A percentile compares a stretch with the other conserved stretches of the same genome.
Conservation (phyloP, 805 yeast species). For the Saturnispora zaruensis region DNA sequence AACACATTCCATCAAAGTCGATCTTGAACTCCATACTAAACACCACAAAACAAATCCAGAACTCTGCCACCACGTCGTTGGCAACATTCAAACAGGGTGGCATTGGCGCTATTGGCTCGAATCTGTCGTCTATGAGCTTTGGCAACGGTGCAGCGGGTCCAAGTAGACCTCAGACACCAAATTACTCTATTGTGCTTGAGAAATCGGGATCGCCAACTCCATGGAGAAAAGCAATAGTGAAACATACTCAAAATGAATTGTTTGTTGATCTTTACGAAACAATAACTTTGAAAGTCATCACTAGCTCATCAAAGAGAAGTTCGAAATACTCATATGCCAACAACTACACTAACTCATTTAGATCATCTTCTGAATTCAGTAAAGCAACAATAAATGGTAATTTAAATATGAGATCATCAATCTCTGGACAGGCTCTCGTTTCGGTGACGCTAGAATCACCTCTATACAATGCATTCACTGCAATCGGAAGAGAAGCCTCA, state of each 20-base stretch:
- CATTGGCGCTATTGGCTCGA: constrained; percentile 8
- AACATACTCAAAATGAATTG: constrained; percentile 72
- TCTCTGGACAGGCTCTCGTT: constrained; percentile 74
- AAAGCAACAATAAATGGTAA: constrained; percentile 55
- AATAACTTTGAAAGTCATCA: constrained; percentile 44
- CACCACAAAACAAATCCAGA: constrained; percentile 29
- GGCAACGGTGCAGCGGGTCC: constrained; percentile 1
- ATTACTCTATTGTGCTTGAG: constrained; percentile 22
- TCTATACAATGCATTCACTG: constrained; percentile 18
- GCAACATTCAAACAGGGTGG: constrained; percentile 23
- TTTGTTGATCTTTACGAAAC: constrained; percentile 75
- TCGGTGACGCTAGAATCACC: constrained; percentile 43
- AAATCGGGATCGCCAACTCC: constrained; percentile 41
- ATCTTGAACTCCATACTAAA: constrained; percentile 45
- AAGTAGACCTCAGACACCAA: background rate
- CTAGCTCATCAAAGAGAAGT: constrained; percentile 18
- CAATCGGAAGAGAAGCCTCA: constrained; percentile 21
- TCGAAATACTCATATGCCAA: background rate
- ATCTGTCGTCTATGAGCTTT: constrained; percentile 4
- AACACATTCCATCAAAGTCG: constrained; percentile 58
- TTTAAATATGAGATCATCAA: constrained; percentile 52
- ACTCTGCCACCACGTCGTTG: constrained; percentile 26
- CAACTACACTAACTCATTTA: background rate
- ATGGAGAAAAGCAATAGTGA: constrained; percentile 73
- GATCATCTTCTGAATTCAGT: constrained; percentile 27